Conservation (phyloP, 2,329 filamentous ascomycete species). For the Fusarium proliferatum region DNA sequence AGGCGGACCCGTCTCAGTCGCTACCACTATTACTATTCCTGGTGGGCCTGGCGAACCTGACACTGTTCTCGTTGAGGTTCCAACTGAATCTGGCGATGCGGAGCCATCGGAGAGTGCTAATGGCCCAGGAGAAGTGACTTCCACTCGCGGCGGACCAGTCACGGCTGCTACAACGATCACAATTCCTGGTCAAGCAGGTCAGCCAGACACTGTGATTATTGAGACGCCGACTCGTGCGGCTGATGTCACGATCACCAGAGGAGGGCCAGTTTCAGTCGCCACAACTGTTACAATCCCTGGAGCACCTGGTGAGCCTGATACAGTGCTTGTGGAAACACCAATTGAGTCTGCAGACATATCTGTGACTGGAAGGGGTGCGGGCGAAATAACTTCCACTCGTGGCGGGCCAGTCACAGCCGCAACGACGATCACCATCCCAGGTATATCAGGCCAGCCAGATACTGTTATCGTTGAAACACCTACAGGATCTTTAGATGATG, state of each 20-base stretch:
- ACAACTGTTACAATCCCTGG: not conserved
- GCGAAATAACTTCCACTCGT: not conserved
- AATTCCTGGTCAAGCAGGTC: not conserved
- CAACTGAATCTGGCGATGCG: not conserved
- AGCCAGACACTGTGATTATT: not conserved
- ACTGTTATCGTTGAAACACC: not conserved
- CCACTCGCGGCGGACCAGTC: not conserved
- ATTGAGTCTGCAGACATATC: not conserved
- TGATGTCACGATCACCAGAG: not conserved
- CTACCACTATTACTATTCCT: not conserved
- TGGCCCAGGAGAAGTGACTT: not conserved
- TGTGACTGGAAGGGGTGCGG: fast-evolving
- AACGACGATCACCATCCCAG: not conserved
- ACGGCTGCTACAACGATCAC: not conserved
- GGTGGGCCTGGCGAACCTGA: not conserved
- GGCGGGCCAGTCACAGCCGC: not conserved
- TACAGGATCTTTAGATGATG: not conserved
- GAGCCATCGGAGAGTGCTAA: not conserved
- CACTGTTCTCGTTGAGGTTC: not conserved
- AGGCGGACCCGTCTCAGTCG: not conserved
- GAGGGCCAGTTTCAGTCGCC: not conserved
- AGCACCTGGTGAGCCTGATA: not conserved
- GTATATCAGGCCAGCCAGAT: not conserved
- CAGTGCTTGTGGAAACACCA: not conserved
- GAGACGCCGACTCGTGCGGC: not conserved